These are phyloP conservation scores for Mycena leptocephala DNA, from an alignment of 768 basidiomycete species.

Conservation along the genomic window DNA sequence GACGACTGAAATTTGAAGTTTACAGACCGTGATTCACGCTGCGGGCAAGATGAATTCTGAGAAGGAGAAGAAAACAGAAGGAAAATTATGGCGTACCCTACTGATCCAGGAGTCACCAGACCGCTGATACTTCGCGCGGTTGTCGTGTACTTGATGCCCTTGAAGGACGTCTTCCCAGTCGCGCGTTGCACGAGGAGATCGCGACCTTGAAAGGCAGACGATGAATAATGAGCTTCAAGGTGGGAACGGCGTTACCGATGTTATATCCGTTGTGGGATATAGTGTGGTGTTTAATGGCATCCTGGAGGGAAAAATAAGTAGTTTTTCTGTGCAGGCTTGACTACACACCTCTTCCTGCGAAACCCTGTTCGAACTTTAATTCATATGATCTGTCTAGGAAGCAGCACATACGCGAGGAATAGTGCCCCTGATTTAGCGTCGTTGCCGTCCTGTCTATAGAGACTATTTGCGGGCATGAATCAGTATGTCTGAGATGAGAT, in stretches of 20 bases:
- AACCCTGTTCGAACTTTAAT: not conserved
- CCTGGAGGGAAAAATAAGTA: not conserved
- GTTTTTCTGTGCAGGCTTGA: not conserved
- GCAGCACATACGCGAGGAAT: slow-evolving; percentile 18
- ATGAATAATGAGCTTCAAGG: not conserved
- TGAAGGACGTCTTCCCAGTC: not conserved
- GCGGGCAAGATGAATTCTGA: too few species aligned
- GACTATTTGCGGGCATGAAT: not conserved
- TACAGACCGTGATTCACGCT: slow-evolving; percentile 10
- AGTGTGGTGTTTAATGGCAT: not conserved
- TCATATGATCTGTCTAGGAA: not conserved
- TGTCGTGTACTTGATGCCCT: slow-evolving; percentile 19
- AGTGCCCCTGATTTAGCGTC: slow-evolving; percentile 19
- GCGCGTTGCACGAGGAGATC: slow-evolving; percentile 23
- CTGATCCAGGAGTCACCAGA: not conserved
- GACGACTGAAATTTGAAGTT: not conserved
- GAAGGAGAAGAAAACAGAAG: not conserved
- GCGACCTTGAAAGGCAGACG: not conserved
- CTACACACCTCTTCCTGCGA: slow-evolving; percentile 13
- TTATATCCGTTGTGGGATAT: slow-evolving; percentile 15
- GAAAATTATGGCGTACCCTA: not conserved
- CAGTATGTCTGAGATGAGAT: not conserved
- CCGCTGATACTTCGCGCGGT: not conserved
- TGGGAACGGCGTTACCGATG: not conserved
- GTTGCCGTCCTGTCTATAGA: slow-evolving; percentile 9